These are phyloP conservation scores for Linnemannia elongata DNA, from an alignment of 192 early-diverging fungal genomes.

Conservation along the genomic window DNA sequence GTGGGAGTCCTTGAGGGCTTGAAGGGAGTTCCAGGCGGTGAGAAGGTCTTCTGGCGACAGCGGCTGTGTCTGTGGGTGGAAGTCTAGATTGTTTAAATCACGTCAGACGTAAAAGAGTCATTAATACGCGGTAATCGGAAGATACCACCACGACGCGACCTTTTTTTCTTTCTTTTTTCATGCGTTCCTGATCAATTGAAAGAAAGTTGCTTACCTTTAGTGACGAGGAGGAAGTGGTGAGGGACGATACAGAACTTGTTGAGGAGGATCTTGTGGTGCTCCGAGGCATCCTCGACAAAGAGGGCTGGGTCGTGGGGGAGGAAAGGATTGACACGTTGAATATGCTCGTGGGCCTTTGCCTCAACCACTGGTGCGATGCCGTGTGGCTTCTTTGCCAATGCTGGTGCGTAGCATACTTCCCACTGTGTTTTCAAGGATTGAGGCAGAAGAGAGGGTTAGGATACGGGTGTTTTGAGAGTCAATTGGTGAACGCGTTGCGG, in stretches of 20 bases:
- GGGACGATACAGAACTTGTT: slow-evolving; percentile 73
- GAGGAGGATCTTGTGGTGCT: slow-evolving; percentile 60
- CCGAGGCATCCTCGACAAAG: slow-evolving; percentile 58
- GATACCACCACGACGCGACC: neutral
- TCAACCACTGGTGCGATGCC: slow-evolving; percentile 30
- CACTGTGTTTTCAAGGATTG: slow-evolving; percentile 32
- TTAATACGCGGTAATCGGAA: neutral
- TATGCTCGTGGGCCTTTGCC: neutral
- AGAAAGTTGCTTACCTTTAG: slow-evolving; percentile 60
- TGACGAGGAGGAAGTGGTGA: slow-evolving; percentile 65
- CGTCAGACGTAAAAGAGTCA: neutral
- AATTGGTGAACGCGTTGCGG: neutral
- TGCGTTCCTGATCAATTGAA: neutral
- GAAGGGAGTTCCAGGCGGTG: slow-evolving; percentile 54
- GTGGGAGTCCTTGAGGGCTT: slow-evolving; percentile 27
- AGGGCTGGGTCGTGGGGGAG: slow-evolving; percentile 61
- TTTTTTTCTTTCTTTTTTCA: neutral
- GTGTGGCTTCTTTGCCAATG: slow-evolving; percentile 54
- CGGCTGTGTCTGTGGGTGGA: slow-evolving; percentile 62
- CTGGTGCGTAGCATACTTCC: slow-evolving; percentile 61
- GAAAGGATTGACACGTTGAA: slow-evolving; percentile 62
- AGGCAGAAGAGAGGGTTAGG: neutral
- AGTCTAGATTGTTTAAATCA: slow-evolving; percentile 50
- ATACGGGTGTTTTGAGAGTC: neutral
- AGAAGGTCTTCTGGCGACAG: slow-evolving; percentile 62